Evolutionary conservation across 1,284 basidiomycete species (phyloP).

Genomic region (Ceratorhiza oryzae-sativae): DNA sequence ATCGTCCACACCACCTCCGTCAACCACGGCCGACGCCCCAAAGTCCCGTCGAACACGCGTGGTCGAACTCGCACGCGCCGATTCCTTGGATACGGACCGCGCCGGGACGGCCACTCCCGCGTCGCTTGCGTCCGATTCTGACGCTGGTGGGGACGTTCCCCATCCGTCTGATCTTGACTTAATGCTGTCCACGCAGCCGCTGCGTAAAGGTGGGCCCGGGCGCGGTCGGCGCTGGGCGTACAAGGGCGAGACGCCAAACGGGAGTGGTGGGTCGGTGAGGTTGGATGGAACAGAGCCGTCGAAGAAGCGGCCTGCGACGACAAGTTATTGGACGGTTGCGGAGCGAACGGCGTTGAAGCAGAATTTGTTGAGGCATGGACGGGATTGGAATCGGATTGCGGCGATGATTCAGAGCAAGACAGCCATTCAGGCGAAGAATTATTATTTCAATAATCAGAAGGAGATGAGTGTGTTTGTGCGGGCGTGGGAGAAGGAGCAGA

Average conservation of each 20-base stretch:
- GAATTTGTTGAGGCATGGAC: conserved; percentile 71
- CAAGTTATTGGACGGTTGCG: conserved; percentile 60
- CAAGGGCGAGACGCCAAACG: conserved; percentile 32
- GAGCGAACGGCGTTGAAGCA: conserved; percentile 64
- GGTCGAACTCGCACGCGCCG: conserved; percentile 28
- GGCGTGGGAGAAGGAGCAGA: conserved; percentile 44
- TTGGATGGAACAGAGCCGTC: conserved; percentile 42
- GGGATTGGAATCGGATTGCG: conserved; percentile 78
- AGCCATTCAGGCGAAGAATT: conserved; percentile 76
- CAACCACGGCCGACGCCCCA: neutral
- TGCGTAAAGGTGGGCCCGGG: conserved; percentile 37
- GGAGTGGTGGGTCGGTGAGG: conserved; percentile 24
- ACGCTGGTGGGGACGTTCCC: conserved; percentile 20
- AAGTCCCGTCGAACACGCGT: conserved; percentile 27
- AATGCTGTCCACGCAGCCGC: conserved; percentile 35
- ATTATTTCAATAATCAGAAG: conserved; percentile 60
- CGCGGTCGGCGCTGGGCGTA: conserved; percentile 37
- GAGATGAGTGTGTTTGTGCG: conserved; percentile 58
- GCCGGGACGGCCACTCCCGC: conserved; percentile 15
- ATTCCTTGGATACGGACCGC: conserved; percentile 26
- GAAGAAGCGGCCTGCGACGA: conserved; percentile 47
- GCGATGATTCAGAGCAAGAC: conserved; percentile 81
- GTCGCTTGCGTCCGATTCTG: conserved; percentile 30
- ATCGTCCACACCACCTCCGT: conserved; percentile 3
- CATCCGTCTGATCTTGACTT: conserved; percentile 28